These are phyloP conservation scores for Salix koriyanagi DNA, from an alignment of 345 rosid genomes.

Conservation along the genomic window DNA sequence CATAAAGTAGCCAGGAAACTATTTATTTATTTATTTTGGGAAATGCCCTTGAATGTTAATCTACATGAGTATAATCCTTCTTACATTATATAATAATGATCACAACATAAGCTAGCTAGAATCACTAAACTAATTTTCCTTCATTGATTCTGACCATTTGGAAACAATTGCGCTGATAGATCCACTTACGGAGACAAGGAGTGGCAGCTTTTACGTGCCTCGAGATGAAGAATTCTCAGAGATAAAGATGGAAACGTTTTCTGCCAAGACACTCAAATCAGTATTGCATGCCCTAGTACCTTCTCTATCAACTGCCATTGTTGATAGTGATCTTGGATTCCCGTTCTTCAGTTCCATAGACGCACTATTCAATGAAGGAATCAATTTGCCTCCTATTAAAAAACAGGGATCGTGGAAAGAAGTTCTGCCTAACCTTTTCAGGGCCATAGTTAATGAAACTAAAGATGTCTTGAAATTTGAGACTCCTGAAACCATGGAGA, in stretches of 20 bases:
- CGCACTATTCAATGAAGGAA: conserved; percentile 56
- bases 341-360: conserved; percentile 65
- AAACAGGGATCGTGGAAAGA: conserved; percentile 35
- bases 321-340: conserved; percentile 46
- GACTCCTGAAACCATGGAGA: conserved; percentile 42
- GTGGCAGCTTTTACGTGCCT: conserved; percentile 54
- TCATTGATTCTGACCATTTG: background rate
- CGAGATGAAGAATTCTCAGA: conserved; percentile 72
- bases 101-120: too few species aligned
- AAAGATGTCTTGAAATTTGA: conserved; percentile 53
- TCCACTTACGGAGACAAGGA: conserved; percentile 46
- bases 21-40: too few species aligned
- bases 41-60: too few species aligned
- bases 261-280: conserved; percentile 55
- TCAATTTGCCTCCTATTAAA: conserved; percentile 27
- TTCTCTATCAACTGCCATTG: conserved; percentile 35
- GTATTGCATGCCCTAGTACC: conserved; percentile 63
- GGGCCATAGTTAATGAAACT: conserved; percentile 30
- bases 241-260: conserved; percentile 44
- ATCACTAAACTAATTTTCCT: background rate
- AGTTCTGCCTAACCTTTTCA: conserved; percentile 56
- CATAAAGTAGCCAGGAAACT: too few species aligned
- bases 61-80: too few species aligned
- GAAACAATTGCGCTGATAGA: conserved; percentile 23
- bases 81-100: too few species aligned